Conservation (phyloP, 2,329 filamentous ascomycete species). For the Ceratocystis alfenasii region DNA sequence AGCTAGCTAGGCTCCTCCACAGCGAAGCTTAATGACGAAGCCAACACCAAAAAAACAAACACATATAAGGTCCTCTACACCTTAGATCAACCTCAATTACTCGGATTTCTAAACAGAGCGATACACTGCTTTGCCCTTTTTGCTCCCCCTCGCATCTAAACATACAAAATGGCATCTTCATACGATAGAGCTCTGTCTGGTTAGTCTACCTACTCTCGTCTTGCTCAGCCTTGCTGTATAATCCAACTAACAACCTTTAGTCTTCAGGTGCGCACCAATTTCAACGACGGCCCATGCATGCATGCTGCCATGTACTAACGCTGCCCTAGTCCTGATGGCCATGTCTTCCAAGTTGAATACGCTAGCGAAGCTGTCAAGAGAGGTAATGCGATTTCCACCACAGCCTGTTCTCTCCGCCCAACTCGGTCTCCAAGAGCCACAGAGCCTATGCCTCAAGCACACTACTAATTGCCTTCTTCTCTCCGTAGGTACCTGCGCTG, state of each 20-base stretch:
- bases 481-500: slow-evolving; percentile 75
- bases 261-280: slow-evolving; percentile 58
- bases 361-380: slow-evolving; percentile 96
- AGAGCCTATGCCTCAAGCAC: slow-evolving; percentile 8
- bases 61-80: neutral
- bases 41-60: neutral
- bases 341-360: slow-evolving; percentile 99
- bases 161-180: slow-evolving; percentile 65
- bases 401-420: slow-evolving; percentile 26
- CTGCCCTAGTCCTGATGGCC: slow-evolving; percentile 76
- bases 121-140: neutral
- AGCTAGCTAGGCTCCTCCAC: slow-evolving; percentile 8
- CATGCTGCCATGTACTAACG: slow-evolving; percentile 33
- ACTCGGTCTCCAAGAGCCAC: neutral
- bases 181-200: slow-evolving; percentile 99
- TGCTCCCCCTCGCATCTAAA: neutral
- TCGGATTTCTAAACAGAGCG: neutral
- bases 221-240: slow-evolving; percentile 27
- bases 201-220: slow-evolving; percentile 39
- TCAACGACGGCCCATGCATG: slow-evolving; percentile 34
- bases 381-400: slow-evolving; percentile 43
- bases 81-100: neutral
- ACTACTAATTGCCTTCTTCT: slow-evolving; percentile 9
- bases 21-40: slow-evolving; percentile 4
- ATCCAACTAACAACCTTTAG: slow-evolving; percentile 43